phyloP scores from a whole-genome alignment of 176 grass and related monocot species.

The Carex cristatella region DNA sequence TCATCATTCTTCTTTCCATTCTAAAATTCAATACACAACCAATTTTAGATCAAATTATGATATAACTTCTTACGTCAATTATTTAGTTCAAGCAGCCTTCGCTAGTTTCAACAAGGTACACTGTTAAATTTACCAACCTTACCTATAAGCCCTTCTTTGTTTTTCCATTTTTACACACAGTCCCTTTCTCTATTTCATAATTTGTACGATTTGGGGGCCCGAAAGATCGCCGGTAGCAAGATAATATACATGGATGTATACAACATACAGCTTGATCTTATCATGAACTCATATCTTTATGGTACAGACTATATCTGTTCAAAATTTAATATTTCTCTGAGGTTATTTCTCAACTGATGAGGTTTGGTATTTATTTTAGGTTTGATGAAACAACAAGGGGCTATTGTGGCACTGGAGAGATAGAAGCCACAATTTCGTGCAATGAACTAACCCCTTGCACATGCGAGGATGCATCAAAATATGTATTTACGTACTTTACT shows the following conservation, averaged over 20 bases:
- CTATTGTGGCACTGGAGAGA: conserved; percentile 10
- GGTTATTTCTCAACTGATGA: not conserved
- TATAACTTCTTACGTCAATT: conserved; percentile 18
- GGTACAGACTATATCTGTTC: not conserved
- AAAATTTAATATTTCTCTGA: not conserved
- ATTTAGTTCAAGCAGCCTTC: not conserved
- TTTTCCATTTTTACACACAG: not conserved
- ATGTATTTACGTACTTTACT: not conserved
- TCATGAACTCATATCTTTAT: conserved; percentile 12
- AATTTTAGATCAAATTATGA: conserved; percentile 18
- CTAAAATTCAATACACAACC: no score
- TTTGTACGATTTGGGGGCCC: conserved; percentile 16
- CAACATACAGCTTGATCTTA: conserved; percentile 1
- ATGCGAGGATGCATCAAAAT: conserved; percentile 24
- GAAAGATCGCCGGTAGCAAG: not conserved
- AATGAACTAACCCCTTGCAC: not conserved
- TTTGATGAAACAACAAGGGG: conserved; percentile 13
- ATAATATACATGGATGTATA: conserved; percentile 23
- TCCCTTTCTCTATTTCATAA: not conserved
- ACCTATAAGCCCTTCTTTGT: not conserved
- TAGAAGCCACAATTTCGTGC: conserved; percentile 17
- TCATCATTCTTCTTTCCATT: no score
- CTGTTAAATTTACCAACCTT: not conserved
- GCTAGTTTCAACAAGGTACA: conserved; percentile 23
- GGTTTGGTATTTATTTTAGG: not conserved